Percentiles rank a stretch among this genome's conserved stretches.
phyloP scores from a whole-genome alignment of 495 filamentous ascomycete species.

The Recurvomyces mirabilis region DNA sequence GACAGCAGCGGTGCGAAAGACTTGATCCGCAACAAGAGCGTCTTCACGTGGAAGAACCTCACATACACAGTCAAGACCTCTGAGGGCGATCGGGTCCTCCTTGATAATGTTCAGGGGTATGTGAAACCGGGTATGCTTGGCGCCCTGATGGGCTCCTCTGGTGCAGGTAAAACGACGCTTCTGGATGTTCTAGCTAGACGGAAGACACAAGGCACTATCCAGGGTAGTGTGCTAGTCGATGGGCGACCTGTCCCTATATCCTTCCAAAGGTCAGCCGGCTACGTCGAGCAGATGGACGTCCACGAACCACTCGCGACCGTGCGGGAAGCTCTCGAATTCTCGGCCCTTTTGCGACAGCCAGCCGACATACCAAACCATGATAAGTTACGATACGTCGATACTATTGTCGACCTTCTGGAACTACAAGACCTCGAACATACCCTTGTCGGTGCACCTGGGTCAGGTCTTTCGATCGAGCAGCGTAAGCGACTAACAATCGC shows the following conservation, averaged over 20 bases:
- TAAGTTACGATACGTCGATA: constrained; percentile 41
- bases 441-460: constrained; percentile 21
- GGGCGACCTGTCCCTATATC: constrained; percentile 20
- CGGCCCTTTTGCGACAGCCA: constrained; percentile 22
- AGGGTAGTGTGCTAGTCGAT: constrained; percentile 24
- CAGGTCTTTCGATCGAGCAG: constrained; percentile 28
- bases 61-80: constrained; percentile 20
- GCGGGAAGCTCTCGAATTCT: constrained; percentile 25
- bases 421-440: constrained; percentile 31
- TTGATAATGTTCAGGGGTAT: constrained; percentile 23
- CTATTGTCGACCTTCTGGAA: constrained; percentile 41
- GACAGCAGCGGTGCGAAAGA: neutral
- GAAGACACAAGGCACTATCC: constrained; percentile 21
- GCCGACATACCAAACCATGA: constrained; percentile 24
- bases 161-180: constrained; percentile 61
- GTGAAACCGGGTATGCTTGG: constrained; percentile 25
- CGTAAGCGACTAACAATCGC: constrained; percentile 27
- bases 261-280: constrained; percentile 25
- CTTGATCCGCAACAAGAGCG: neutral
- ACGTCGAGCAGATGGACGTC: constrained; percentile 24
- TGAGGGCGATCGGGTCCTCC: constrained; percentile 12
- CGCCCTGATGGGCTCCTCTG: constrained; percentile 56
- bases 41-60: constrained; percentile 19
- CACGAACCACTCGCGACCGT: constrained; percentile 23
- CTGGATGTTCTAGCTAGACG: constrained; percentile 32